Evolutionary conservation across 2,329 filamentous ascomycete species (phyloP), one percentile per base, ranked within the genome.

Genomic region (Fusarium abutilonis): DNA sequence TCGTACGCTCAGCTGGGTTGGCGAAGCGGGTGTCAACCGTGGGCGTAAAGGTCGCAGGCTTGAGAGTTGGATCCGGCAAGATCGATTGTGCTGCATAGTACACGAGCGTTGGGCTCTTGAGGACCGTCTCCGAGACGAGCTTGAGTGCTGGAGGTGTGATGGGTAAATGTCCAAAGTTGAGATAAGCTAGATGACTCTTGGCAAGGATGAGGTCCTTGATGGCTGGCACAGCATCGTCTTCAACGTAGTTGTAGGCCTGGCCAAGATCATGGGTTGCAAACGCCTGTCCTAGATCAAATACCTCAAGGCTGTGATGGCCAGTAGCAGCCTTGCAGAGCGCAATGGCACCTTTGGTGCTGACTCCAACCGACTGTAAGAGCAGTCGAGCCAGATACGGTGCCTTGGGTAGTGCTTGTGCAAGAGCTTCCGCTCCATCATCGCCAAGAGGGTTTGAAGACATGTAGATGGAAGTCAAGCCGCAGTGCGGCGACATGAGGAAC

Each of bases 211-310:
- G 64, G 13, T 66, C 56, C 32, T 65, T 57, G 9, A 83, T 70
- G 19, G 74, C 63, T 3, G 69, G 56, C 4, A 76, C 69, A 15
- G 73, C 70, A 6, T 38, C 71, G 54, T 80, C 78, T 26, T 77
- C 76, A 38, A 83, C 72, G 69, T 76, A 82, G 56, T 83, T 83
- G 72, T 79, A 82, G 26, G 77, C 77, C 66, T 77, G 75, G 28
- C 72, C 71, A 2, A 81, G 75, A 55, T 82, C 80, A 28, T 76
- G 64, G 10, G 80, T 83, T n/a, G 77, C 75, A 64, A 77, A 82
- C 17, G 75, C 76, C 64, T 82, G 80, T 14, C 79, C 78, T 5
- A 83, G 56, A 58, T 82, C 79, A 10, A 83, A 64, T 17, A 70
- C 70, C 11, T 71, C 72, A 17, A 82, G 68, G 29, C 65, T 60